Conservation (phyloP, 164 flowering plant genomes). For the Warburgia ugandensis region DNA sequence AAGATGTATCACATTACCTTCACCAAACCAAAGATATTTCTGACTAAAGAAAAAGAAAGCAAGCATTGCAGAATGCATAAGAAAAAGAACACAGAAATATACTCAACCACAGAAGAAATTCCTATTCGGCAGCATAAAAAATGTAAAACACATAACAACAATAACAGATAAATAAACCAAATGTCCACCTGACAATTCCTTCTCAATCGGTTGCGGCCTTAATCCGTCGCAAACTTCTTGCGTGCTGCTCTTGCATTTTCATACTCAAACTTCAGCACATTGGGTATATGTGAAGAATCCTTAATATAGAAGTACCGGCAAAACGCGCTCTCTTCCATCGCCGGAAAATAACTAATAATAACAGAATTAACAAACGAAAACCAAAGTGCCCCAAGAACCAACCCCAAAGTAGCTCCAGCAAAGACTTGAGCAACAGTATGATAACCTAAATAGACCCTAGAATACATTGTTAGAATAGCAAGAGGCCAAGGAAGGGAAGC, state of each 20-base stretch:
- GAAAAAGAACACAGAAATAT: too few relatives aligned
- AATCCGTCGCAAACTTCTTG: slow-evolving; percentile 14
- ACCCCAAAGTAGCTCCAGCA: slow-evolving; percentile 76
- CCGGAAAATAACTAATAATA: slow-evolving; percentile 39
- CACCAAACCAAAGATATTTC: too few relatives aligned
- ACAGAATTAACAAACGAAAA: slow-evolving; percentile 60
- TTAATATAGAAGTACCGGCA: slow-evolving; percentile 76
- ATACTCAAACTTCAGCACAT: slow-evolving; percentile 88
- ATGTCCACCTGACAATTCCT: too few relatives aligned
- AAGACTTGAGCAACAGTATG: slow-evolving; percentile 84
- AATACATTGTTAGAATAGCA: slow-evolving; percentile 70
- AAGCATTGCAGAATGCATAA: too few relatives aligned
- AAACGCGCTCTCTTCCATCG: slow-evolving; percentile 70
- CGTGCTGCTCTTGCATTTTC: slow-evolving; percentile 82
- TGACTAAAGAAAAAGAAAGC: too few relatives aligned
- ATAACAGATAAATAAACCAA: too few relatives aligned
- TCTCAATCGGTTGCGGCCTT: slow-evolving; percentile 1
- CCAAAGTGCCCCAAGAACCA: slow-evolving; percentile 58
- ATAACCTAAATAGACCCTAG: slow-evolving; percentile 95
- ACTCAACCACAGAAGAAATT: too few relatives aligned
- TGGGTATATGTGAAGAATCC: slow-evolving; percentile 80
- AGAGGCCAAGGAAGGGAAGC: slow-evolving; percentile 36
- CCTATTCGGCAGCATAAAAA: too few relatives aligned
- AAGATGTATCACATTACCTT: too few relatives aligned
- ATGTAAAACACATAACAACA: too few relatives aligned